A percentile compares a stretch with the other conserved stretches of the same genome.
These are phyloP conservation scores for Aureobasidium sp. DNA, from an alignment of 2,329 filamentous ascomycete species.

Conservation along the genomic window DNA sequence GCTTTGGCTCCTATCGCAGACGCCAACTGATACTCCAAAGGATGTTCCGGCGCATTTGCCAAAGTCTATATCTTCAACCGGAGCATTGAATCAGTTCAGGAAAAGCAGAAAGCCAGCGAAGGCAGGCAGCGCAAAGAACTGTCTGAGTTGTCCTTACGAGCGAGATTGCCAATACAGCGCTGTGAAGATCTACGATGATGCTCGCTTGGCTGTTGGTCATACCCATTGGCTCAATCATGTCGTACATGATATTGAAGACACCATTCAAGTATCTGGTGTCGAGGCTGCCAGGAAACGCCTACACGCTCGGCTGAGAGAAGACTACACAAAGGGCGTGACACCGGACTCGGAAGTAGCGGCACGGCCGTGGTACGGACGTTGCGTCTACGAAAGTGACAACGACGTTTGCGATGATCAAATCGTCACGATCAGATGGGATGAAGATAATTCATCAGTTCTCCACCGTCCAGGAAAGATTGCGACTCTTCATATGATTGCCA, in stretches of 20 bases:
- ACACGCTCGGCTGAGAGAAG: conserved; percentile 53
- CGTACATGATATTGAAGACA: conserved; percentile 92
- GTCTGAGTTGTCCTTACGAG: conserved; percentile 81
- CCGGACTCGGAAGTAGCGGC: conserved; percentile 53
- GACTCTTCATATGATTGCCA: conserved; percentile 93
- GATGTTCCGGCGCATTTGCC: conserved; percentile 73
- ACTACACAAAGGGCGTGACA: conserved; percentile 62
- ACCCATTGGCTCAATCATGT: conserved; percentile 87
- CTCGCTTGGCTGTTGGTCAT: conserved; percentile 72
- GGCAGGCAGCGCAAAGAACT: conserved; percentile 87
- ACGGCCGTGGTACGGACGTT: conserved; percentile 86
- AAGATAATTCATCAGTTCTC: conserved; percentile 56
- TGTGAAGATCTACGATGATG: conserved; percentile 81
- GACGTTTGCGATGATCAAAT: conserved; percentile 94
- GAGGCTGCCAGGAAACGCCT: conserved; percentile 59
- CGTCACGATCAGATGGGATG: conserved; percentile 90
- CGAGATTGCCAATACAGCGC: conserved; percentile 86
- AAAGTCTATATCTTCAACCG: conserved; percentile 76
- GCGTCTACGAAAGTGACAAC: conserved; percentile 94
- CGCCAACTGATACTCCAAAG: conserved; percentile 39
- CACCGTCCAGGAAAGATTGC: conserved; percentile 71
- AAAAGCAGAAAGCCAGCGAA: conserved; percentile 76
- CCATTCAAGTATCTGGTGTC: conserved; percentile 52
- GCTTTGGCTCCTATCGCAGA: conserved; percentile 87
- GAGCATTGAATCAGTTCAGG: conserved; percentile 82